phyloP scores from a whole-genome alignment of 352 stramenopile species.

The Halophytophthora polymorphica region DNA sequence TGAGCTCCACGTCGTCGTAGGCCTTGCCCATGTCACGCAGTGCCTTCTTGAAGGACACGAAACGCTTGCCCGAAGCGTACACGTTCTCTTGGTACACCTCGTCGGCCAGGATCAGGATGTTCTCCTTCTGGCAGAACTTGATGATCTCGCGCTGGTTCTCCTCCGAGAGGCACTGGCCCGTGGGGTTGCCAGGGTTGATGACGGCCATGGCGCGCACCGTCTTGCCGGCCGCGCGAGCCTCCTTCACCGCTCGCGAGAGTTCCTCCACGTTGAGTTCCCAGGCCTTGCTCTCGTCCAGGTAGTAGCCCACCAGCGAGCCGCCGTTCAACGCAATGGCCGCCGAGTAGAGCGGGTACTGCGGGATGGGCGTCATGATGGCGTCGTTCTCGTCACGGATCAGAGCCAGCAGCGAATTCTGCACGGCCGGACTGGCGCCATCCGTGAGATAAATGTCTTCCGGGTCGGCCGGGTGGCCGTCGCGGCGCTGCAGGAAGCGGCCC shows the following conservation, averaged over 20 bases:
- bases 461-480: conserved; percentile 89
- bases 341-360: conserved; percentile 99
- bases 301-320: conserved; percentile 95
- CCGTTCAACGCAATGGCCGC: conserved; percentile 95
- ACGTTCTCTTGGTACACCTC: conserved; percentile 99
- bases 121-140: conserved; percentile 92
- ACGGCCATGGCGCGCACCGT: conserved; percentile 94
- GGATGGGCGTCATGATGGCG: conserved; percentile 96
- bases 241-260: conserved; percentile 86
- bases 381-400: conserved; percentile 87
- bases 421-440: conserved; percentile 94
- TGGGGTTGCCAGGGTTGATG: conserved; percentile 99
- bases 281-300: conserved; percentile 93
- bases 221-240: conserved; percentile 88
- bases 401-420: conserved; percentile 91
- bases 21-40: conserved; percentile 85
- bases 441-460: conserved; percentile 97
- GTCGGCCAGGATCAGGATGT: conserved; percentile 96
- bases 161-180: conserved; percentile 83
- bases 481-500: conserved; percentile 82
- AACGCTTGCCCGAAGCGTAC: conserved; percentile 91
- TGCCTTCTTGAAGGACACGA: conserved; percentile 95
- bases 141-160: conserved; percentile 95
- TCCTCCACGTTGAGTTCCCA: conserved; percentile 91
- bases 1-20: conserved; percentile 92